These are phyloP conservation scores for Penicillium riverlandense DNA, from an alignment of 495 filamentous ascomycete species.

Conservation along the genomic window DNA sequence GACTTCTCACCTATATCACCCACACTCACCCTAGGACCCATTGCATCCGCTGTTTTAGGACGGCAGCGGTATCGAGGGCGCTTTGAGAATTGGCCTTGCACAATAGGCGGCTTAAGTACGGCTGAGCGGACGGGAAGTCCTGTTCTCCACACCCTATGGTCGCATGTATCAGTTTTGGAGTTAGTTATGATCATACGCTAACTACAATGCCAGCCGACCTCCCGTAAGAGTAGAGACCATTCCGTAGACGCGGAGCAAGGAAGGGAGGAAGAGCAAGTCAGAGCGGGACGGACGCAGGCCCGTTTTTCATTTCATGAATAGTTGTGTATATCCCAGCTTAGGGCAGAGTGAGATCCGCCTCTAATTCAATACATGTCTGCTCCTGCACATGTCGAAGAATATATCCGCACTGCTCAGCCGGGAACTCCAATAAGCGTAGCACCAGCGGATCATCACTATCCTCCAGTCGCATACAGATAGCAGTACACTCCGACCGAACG, in stretches of 20 bases:
- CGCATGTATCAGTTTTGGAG: too few relatives aligned
- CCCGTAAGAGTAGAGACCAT: too few relatives aligned
- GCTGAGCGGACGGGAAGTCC: slow-evolving; percentile 14
- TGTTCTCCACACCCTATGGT: slow-evolving; percentile 13
- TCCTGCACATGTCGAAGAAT: slow-evolving; percentile 72
- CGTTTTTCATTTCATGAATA: too few relatives aligned
- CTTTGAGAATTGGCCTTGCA: slow-evolving; percentile 5
- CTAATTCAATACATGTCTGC: neutral
- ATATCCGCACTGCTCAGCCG: slow-evolving; percentile 77
- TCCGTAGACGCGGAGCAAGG: too few relatives aligned
- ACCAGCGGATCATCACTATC: slow-evolving; percentile 18
- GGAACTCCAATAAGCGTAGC: slow-evolving; percentile 22
- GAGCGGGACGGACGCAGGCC: too few relatives aligned
- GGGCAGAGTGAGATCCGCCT: too few relatives aligned
- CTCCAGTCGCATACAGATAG: slow-evolving; percentile 40
- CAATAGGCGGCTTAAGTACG: slow-evolving; percentile 9
- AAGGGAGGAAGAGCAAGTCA: too few relatives aligned
- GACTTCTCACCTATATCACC: slow-evolving; percentile 6
- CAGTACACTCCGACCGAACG: slow-evolving; percentile 33
- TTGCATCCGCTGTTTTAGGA: neutral
- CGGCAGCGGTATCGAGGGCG: slow-evolving; percentile 1
- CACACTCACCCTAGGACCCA: slow-evolving; percentile 4
- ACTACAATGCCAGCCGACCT: too few relatives aligned
- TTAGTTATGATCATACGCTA: too few relatives aligned
- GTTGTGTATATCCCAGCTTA: too few relatives aligned